Evolutionary conservation across 768 basidiomycete species (phyloP), one percentile per base, ranked within the genome.

Genomic region (Lactarius evosmus): DNA sequence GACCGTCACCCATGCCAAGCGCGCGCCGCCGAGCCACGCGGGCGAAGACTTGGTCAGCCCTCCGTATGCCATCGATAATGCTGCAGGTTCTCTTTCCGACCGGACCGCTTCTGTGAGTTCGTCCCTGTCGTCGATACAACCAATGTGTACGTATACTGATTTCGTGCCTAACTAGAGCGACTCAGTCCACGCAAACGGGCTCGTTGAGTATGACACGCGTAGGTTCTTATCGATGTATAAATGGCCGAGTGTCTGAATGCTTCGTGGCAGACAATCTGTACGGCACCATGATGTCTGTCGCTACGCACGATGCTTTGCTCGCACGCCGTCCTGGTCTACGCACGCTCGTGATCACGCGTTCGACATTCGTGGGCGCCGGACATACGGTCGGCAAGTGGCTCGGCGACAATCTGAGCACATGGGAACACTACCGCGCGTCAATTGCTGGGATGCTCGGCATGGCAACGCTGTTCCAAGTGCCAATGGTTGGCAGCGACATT

Each of bases 401-500:
- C 2, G 88, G 87, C 2, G 86, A 88, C 72, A 88, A 87, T 66
- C 65, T 85, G 62, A 83, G 82, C 63, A 61, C 70, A 1, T 88
- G 86, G 85, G 77, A 75, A 0, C 82, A 87, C 55, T 88, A 88
- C 69, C 75, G 81, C 16, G 69, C 72, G 51, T 85, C 83, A 5
- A 86, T 89, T 62, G 79, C 85, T 3, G 86, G 85, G 6, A 84
- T 88, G 76, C 75, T 89, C 30, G 82, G 81, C n/a, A 85, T 88
- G 74, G 83, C 86, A 7, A 75, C 78, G 1, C 72, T 89, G 17
- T 88, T 81, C 69, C 85, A 87, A 67, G 74, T 89, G 2, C 89
- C 89, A 0, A 87, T 91, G 87, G 83, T 89, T 36, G 89, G 89
- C 2, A 82, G 83, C 54, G 90, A 93, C 73, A 85, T 88, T 61